These are phyloP conservation scores for Colletotrichum sp. DNA, from an alignment of 2,329 filamentous ascomycete species.

Conservation along the genomic window DNA sequence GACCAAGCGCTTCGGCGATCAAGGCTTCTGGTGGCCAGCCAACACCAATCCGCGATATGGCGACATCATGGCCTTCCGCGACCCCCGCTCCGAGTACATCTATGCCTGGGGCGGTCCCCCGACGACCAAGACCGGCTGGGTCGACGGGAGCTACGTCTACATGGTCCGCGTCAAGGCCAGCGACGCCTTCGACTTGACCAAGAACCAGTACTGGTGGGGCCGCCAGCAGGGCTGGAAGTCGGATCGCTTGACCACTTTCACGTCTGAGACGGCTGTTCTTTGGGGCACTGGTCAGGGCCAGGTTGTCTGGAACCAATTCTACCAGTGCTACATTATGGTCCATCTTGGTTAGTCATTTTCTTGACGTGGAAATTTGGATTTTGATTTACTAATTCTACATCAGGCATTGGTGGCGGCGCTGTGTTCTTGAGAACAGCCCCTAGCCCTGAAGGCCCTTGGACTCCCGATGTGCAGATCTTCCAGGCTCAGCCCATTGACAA, in stretches of 20 bases:
- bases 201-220: slow-evolving; percentile 48
- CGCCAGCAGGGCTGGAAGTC: slow-evolving; percentile 39
- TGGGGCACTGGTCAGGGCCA: slow-evolving; percentile 43
- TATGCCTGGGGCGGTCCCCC: slow-evolving; percentile 44
- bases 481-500: slow-evolving; percentile 35
- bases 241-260: slow-evolving; percentile 33
- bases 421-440: slow-evolving; percentile 30
- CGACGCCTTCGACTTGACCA: slow-evolving; percentile 38
- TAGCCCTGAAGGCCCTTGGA: slow-evolving; percentile 41
- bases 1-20: slow-evolving; percentile 34
- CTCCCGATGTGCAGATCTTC: slow-evolving; percentile 37
- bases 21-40: slow-evolving; percentile 42
- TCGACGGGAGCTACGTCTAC: slow-evolving; percentile 35
- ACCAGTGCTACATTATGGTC: slow-evolving; percentile 40
- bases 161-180: slow-evolving; percentile 37
- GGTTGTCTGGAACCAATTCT: slow-evolving; percentile 39
- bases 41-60: slow-evolving; percentile 37
- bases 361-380: no score
- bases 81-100: slow-evolving; percentile 41
- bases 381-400: not conserved
- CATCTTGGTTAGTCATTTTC: slow-evolving; percentile 31
- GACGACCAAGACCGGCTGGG: slow-evolving; percentile 29
- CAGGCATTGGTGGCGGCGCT: slow-evolving; percentile 1
- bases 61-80: slow-evolving; percentile 40
- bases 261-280: slow-evolving; percentile 40